Evolutionary conservation across 306 rosid species (phyloP).

Genomic region (Ceratonia siliqua): DNA sequence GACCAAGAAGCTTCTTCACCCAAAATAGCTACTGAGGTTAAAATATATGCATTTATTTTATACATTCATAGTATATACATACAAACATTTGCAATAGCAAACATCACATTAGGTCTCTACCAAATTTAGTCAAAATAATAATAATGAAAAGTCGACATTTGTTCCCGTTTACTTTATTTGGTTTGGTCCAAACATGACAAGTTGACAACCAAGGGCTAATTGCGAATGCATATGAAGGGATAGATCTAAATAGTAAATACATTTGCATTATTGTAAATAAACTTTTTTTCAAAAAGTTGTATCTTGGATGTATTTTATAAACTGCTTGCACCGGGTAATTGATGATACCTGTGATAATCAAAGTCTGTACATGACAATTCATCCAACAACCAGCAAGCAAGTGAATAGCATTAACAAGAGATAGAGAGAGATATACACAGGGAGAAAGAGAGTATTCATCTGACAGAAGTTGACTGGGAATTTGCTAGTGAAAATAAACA

Average conservation of each 20-base stretch:
- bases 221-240: neutral
- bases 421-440: neutral
- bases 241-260: neutral
- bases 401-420: neutral
- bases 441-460: slow-evolving; percentile 9
- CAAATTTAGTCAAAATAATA: neutral
- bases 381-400: neutral
- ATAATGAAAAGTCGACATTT: neutral
- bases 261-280: neutral
- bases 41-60: too few species aligned
- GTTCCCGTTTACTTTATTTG: neutral
- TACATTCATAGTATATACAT: too few species aligned
- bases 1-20: too few species aligned
- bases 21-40: too few species aligned
- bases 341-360: neutral
- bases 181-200: neutral
- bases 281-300: neutral
- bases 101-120: neutral
- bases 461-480: neutral
- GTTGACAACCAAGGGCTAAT: neutral
- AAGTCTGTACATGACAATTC: neutral
- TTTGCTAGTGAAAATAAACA: slow-evolving; percentile 1
- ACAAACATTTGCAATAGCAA: too few species aligned
- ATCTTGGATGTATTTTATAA: neutral
- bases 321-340: neutral